Percentiles rank a stretch among this genome's conserved stretches.
Conservation (phyloP, 129 eudicot genomes). For the Artemisia argyi region DNA sequence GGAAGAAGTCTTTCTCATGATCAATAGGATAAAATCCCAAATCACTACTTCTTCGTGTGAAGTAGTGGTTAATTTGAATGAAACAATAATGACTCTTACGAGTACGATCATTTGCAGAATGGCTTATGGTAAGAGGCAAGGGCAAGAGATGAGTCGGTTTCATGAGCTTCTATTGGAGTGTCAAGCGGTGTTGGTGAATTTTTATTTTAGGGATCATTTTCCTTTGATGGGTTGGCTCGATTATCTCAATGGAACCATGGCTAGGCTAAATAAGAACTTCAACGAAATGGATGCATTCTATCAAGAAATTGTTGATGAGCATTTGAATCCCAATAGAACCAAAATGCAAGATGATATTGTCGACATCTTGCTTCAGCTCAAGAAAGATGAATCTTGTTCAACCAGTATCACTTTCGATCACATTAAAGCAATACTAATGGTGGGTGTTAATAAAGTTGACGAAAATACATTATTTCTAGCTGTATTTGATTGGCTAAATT, state of each 20-base stretch:
- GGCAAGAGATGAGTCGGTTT: slow-evolving; percentile 19
- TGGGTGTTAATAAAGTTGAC: not conserved
- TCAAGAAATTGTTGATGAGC: slow-evolving; percentile 43
- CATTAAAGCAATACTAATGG: slow-evolving; percentile 50
- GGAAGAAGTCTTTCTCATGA: slow-evolving; percentile 37
- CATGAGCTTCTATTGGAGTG: slow-evolving; percentile 25
- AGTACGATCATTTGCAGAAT: slow-evolving; percentile 30
- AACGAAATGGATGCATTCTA: slow-evolving; percentile 43
- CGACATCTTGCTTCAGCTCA: slow-evolving; percentile 39
- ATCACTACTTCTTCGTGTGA: slow-evolving; percentile 4
- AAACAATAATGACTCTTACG: slow-evolving; percentile 18
- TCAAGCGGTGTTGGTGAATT: slow-evolving; percentile 24
- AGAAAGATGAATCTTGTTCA: slow-evolving; percentile 17
- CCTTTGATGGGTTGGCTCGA: slow-evolving; percentile 44
- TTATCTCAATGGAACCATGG: slow-evolving; percentile 27
- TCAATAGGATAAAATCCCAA: slow-evolving; percentile 18
- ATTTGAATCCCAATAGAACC: slow-evolving; percentile 28
- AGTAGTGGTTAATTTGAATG: slow-evolving; percentile 24
- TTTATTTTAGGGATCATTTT: slow-evolving; percentile 36
- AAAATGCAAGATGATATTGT: slow-evolving; percentile 33
- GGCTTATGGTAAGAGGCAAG: slow-evolving; percentile 38
- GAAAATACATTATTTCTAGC: not conserved
- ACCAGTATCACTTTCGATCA: slow-evolving; percentile 38
- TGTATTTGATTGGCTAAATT: too few species aligned
- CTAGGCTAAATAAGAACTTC: slow-evolving; percentile 35